These are phyloP conservation scores for Colletotrichum coccodes DNA, from an alignment of 2,329 filamentous ascomycete species.

Conservation along the genomic window DNA sequence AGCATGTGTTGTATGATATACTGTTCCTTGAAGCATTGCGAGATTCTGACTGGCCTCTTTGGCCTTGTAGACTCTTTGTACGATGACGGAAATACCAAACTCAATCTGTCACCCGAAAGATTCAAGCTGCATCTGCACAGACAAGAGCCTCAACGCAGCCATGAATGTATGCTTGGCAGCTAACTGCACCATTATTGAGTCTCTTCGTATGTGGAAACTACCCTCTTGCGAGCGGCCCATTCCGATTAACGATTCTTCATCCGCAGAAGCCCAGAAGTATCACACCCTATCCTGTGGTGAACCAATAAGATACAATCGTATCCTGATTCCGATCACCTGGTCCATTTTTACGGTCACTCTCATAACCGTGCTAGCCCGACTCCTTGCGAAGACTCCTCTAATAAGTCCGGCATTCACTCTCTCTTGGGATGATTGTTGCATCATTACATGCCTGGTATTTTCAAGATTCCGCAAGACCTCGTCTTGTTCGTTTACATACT, in stretches of 20 bases:
- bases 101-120: background rate
- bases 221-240: background rate
- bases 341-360: background rate
- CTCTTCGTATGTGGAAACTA: background rate
- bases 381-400: background rate
- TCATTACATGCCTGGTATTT: background rate
- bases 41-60: background rate
- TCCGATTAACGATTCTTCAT: background rate
- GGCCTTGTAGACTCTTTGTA: background rate
- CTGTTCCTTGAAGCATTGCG: accelerated
- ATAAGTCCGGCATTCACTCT: background rate
- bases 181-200: background rate
- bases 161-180: background rate
- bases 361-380: background rate
- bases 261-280: background rate
- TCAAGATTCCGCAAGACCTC: too few relatives aligned
- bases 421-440: background rate
- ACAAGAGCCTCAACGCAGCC: background rate
- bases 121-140: background rate
- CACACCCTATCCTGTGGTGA: background rate
- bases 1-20: background rate
- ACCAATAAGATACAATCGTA: background rate
- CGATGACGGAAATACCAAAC: background rate
- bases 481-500: background rate
- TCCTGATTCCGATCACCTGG: background rate